phyloP scores from a whole-genome alignment of 805 yeast species.

The Myxozyma melibiosi region DNA sequence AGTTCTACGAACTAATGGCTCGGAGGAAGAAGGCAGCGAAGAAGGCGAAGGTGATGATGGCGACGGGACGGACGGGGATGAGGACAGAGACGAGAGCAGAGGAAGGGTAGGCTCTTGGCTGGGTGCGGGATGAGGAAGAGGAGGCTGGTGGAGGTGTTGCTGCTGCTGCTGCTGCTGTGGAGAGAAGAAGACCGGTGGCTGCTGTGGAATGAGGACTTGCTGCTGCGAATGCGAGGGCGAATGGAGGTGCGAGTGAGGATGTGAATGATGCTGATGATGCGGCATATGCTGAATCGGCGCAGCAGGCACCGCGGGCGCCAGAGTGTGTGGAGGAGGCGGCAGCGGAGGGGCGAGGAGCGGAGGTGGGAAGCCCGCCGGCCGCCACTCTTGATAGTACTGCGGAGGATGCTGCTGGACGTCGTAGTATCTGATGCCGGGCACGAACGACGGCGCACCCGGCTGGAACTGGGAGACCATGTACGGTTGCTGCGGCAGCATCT shows the following conservation, averaged over 20 bases:
- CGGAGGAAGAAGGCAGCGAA: too few species aligned
- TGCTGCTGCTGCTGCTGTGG: too few species aligned
- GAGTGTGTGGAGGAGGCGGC: neutral
- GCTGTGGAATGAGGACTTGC: too few species aligned
- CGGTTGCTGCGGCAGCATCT: neutral
- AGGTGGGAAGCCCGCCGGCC: neutral
- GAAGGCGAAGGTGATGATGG: too few species aligned
- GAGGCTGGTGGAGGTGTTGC: too few species aligned
- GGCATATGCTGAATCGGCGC: neutral
- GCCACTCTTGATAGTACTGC: neutral
- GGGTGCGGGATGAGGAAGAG: too few species aligned
- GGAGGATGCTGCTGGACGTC: neutral
- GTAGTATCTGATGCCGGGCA: neutral
- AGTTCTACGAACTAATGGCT: neutral
- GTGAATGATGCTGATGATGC: neutral
- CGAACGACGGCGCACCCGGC: neutral
- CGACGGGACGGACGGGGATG: too few species aligned
- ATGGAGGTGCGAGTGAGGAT: neutral
- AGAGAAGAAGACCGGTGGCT: too few species aligned
- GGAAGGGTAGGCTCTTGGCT: too few species aligned
- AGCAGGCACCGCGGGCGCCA: neutral
- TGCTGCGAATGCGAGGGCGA: too few species aligned
- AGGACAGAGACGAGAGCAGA: too few species aligned
- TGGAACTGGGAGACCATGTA: neutral
- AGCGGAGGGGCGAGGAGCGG: neutral